phyloP scores from a whole-genome alignment of 106 monocot species.

The Acorus gramineus region DNA sequence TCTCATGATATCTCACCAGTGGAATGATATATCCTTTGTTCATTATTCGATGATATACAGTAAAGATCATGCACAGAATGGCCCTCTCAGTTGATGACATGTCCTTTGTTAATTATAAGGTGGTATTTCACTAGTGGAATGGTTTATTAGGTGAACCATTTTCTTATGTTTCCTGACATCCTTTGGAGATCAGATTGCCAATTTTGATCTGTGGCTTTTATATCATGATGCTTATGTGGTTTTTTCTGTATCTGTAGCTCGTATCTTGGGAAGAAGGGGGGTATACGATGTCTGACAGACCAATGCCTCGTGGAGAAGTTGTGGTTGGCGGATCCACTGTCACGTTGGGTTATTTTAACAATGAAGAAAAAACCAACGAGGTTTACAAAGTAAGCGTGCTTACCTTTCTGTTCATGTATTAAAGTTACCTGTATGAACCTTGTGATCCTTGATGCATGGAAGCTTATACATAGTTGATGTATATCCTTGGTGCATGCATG shows the following conservation, averaged over 20 bases:
- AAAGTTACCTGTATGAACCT: neutral
- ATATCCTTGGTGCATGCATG: too few relatives aligned
- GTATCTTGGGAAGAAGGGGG: conserved; percentile 46
- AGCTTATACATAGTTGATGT: too few relatives aligned
- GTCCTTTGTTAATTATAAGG: too few relatives aligned
- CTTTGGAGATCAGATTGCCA: neutral
- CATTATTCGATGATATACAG: too few relatives aligned
- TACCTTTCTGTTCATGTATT: neutral
- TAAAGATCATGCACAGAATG: too few relatives aligned
- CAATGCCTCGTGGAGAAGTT: conserved; percentile 46
- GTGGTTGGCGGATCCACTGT: conserved; percentile 34
- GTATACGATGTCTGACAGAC: conserved; percentile 25
- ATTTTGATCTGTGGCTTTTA: neutral
- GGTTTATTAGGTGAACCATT: neutral
- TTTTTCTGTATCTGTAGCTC: conserved; percentile 15
- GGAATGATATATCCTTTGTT: too few relatives aligned
- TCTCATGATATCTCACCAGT: too few relatives aligned
- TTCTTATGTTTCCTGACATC: neutral
- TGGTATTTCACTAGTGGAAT: too few relatives aligned
- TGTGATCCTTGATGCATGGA: too few relatives aligned
- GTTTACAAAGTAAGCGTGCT: conserved; percentile 28
- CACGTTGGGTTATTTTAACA: conserved; percentile 41
- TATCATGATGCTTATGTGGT: neutral
- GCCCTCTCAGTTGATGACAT: too few relatives aligned
- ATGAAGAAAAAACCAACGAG: conserved; percentile 39